Base-by-base conservation (phyloP, 352 stramenopile species). In the Peronospora belbahrii region DNA sequence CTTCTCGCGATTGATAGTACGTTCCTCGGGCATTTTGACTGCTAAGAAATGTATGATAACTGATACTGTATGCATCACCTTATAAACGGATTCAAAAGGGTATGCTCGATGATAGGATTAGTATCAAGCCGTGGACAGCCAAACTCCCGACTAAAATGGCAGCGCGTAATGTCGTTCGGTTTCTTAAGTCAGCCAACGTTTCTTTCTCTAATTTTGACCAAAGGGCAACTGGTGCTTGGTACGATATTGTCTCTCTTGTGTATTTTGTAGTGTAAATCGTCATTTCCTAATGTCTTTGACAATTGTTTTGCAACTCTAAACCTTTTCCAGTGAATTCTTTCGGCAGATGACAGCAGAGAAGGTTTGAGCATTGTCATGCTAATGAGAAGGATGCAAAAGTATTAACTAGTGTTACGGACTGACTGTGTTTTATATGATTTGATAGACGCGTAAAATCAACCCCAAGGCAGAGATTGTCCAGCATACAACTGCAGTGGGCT, bases 301-400 rank as follows among this genome's bases (percentile, higher is more conserved):
- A n/a, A n/a, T n/a, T n/a, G n/a, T n/a, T n/a, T n/a, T n/a, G n/a
- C n/a, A n/a, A n/a, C n/a, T n/a, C n/a, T n/a, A n/a, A n/a, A n/a
- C n/a, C n/a, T n/a, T n/a, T n/a, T n/a, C n/a, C n/a, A 90, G 81
- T 61, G 81, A 93, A 65, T 90, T 93, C 59, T 89, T 85, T 63
- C 72, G 81, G 41, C 81, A 93, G 54, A 48, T 93, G 70, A 78
- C 64, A 22, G 81, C 81, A 2, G 57, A 72, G 40, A 93, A 93
- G 74, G 77, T 88, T 39, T 31, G n/a, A 25, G 60, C 18, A 31
- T 3, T 34, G 8, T 20, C 14, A 10, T 8, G 11, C 3, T 40
- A 1, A 18, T 6, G 19, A 28, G 8, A 9, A 30, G 31, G 30
- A 6, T n/a, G n/a, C n/a, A n/a, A 14, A 9, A 0, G 25, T 3